phyloP scores from a whole-genome alignment of 1,139 yeast species.

The Kurtzmaniella natalensis region DNA sequence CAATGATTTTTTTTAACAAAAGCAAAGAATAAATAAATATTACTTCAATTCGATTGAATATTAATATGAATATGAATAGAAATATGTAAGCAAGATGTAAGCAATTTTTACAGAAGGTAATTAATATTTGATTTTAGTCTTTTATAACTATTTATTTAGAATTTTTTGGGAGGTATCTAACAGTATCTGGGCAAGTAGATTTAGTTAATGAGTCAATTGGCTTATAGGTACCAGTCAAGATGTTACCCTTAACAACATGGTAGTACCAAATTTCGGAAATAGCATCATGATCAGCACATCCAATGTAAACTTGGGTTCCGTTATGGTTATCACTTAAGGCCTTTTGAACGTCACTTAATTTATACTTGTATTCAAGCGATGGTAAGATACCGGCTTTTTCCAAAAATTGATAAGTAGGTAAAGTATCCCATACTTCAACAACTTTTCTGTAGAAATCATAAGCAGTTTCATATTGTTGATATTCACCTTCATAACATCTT shows the following conservation, averaged over 20 bases:
- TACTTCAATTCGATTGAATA: background rate
- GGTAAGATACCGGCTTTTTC: constrained; percentile 32
- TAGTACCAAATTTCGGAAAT: constrained; percentile 39
- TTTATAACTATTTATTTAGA: no score
- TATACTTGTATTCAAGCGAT: constrained; percentile 24
- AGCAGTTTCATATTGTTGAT: constrained; percentile 27
- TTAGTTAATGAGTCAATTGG: constrained; percentile 23
- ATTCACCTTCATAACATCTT: constrained; percentile 29
- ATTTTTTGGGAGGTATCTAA: constrained; percentile 32
- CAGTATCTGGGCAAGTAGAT: constrained; percentile 23
- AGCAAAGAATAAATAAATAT: no score
- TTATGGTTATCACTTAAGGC: constrained; percentile 28
- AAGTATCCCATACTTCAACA: constrained; percentile 30
- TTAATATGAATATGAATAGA: background rate
- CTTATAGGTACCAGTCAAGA: constrained; percentile 32
- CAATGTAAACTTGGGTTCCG: constrained; percentile 31
- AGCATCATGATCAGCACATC: constrained; percentile 27
- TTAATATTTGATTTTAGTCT: no score
- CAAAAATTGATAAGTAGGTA: constrained; percentile 33
- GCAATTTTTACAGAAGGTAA: no score
- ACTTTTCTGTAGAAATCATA: constrained; percentile 31
- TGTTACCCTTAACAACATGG: constrained; percentile 31
- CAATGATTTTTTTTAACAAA: no score
- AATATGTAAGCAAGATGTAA: no score
- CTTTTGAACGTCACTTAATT: constrained; percentile 23